These are phyloP conservation scores for Blastocystis hominis DNA, from an alignment of 352 stramenopile species.

Conservation along the genomic window DNA sequence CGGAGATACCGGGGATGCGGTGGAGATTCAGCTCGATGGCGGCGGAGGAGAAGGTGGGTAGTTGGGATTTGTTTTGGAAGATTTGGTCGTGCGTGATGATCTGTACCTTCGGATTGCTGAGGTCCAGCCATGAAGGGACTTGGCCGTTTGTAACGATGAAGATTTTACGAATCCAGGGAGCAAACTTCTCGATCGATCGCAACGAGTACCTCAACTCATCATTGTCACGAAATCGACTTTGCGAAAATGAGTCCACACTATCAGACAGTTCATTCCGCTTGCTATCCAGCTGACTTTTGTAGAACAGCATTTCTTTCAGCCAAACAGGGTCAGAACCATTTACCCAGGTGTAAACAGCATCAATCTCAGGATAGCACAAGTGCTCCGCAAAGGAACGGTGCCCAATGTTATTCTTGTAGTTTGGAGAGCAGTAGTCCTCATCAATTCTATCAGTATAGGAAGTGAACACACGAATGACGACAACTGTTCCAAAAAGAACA, in stretches of 20 bases:
- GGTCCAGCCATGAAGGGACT: slow-evolving; percentile 81
- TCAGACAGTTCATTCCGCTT: background rate
- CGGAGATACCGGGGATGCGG: slow-evolving; percentile 78
- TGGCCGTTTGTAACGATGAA: slow-evolving; percentile 86
- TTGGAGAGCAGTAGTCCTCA: slow-evolving; percentile 24
- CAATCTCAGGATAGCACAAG: slow-evolving; percentile 67
- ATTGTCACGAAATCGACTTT: slow-evolving; percentile 84
- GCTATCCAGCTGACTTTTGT: background rate
- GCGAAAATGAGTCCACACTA: slow-evolving; percentile 65
- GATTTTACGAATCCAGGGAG: slow-evolving; percentile 82
- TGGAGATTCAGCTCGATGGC: slow-evolving; percentile 84
- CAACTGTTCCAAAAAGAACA: background rate
- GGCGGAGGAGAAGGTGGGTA: slow-evolving; percentile 83
- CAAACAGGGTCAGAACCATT: slow-evolving; percentile 83
- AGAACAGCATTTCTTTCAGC: slow-evolving; percentile 71
- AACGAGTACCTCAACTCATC: slow-evolving; percentile 78
- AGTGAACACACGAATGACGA: background rate
- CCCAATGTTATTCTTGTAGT: slow-evolving; percentile 35
- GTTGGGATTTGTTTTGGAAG: slow-evolving; percentile 71
- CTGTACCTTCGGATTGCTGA: slow-evolving; percentile 69
- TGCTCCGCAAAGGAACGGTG: slow-evolving; percentile 52
- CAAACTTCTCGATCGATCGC: slow-evolving; percentile 83
- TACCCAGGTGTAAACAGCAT: slow-evolving; percentile 90
- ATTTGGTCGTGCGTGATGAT: slow-evolving; percentile 81
- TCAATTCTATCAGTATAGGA: background rate